Evolutionary conservation across 331 rosid genomes (phyloP), one percentile per base, ranked within the genome.

Genomic region (Malus hybrid): DNA sequence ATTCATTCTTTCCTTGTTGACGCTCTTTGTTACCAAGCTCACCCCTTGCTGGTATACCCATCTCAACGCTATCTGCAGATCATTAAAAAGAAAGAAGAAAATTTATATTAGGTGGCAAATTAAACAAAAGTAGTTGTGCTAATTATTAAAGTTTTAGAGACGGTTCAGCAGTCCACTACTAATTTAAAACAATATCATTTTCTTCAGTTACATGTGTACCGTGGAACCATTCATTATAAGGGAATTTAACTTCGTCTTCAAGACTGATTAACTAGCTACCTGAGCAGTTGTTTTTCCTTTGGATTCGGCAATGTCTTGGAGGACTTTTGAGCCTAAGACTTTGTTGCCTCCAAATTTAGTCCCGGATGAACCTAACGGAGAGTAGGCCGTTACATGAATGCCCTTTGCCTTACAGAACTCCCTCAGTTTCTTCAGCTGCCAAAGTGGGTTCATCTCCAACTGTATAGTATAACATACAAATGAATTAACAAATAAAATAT

Each of bases 21-120:
- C 78, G 66, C 87, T 84, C 73, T 84, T 84, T 4, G 64, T 73
- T 28, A 80, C 83, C 10, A 84, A 7, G 73, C 87, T 84, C 67
- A 70, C 85, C 13, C 81, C 83, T 78, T 84, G 85, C 56, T 84
- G 85, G 39, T 73, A 84, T 6, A 77, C 82, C 87, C 87, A 84
- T 60, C 87, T 78, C 81, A 52, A 71, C 32, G 60, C 59, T 54
- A 76, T 73, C 62, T 69, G 29, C 48, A 64, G 3, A 8, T 10
- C 46, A 39, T 3, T 39, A 39, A 39, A 39, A 39, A 39, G 46
- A 39, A 39, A 39, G 46, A 39, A 39, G 46, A 39, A 39, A 39
- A 39, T 39, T 39, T 39, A 39, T 36, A 39, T 39, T 39, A 39
- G 46, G 46, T 39, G 46, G 12, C 46, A 39, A 39, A 39, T 39